Conservation (phyloP, 768 basidiomycete genomes). For the Tephrocybe sp. region DNA sequence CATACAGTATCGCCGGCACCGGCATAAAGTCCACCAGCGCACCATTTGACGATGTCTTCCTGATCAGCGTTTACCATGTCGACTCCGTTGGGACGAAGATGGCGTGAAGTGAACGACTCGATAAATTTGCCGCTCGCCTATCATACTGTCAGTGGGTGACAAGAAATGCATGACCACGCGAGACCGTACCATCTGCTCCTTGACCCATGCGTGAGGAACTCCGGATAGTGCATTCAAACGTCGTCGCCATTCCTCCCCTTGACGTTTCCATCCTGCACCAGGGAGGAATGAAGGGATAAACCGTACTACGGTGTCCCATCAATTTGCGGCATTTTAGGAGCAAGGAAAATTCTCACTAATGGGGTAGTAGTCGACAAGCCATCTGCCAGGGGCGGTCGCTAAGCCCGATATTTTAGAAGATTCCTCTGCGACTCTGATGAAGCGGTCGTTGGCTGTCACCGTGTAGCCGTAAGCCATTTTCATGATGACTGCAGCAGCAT, state of each 20-base stretch:
- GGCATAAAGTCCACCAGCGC: slow-evolving; percentile 49
- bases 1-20: slow-evolving; percentile 46
- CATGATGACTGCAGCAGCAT: slow-evolving; percentile 40
- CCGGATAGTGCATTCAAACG: slow-evolving; percentile 35
- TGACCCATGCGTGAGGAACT: slow-evolving; percentile 44
- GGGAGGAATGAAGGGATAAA: slow-evolving; percentile 53
- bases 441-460: slow-evolving; percentile 34
- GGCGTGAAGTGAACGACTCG: slow-evolving; percentile 46
- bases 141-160: neutral
- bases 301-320: slow-evolving; percentile 31
- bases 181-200: slow-evolving; percentile 40
- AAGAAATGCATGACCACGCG: neutral
- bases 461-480: slow-evolving; percentile 44
- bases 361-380: slow-evolving; percentile 45
- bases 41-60: slow-evolving; percentile 50
- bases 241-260: slow-evolving; percentile 40
- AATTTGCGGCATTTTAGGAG: neutral
- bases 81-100: slow-evolving; percentile 28
- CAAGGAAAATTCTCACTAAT: slow-evolving; percentile 26
- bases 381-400: slow-evolving; percentile 39
- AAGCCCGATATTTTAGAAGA: slow-evolving; percentile 38
- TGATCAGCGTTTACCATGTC: slow-evolving; percentile 27
- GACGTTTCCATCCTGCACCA: slow-evolving; percentile 46
- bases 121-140: slow-evolving; percentile 31
- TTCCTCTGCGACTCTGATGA: slow-evolving; percentile 40